Conservation (phyloP, 2,329 filamentous ascomycete species). For the Monosporascus sp. region DNA sequence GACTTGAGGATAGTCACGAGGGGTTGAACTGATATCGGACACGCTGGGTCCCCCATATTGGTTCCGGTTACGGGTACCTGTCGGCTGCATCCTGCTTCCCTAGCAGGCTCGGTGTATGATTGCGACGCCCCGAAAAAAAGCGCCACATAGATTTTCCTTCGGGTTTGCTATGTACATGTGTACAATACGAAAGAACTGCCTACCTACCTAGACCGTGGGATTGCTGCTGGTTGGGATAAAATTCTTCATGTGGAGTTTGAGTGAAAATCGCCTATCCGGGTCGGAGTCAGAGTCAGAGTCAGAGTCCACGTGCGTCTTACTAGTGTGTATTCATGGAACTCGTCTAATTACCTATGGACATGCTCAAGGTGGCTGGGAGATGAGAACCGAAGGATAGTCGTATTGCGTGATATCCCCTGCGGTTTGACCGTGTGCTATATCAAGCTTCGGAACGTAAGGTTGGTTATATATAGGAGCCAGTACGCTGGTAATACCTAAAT, state of each 20-base stretch:
- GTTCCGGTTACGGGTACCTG: background rate
- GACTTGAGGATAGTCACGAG: constrained; percentile 12
- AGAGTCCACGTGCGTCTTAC: too few species aligned
- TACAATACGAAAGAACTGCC: constrained; percentile 26
- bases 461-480: too few species aligned
- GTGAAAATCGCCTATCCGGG: too few species aligned
- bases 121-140: constrained; percentile 18
- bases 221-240: constrained; percentile 5
- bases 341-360: too few species aligned
- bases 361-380: too few species aligned
- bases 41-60: background rate
- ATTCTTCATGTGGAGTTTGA: constrained; percentile 5
- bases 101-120: constrained; percentile 18
- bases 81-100: background rate
- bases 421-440: too few species aligned
- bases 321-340: too few species aligned
- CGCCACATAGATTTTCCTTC: constrained; percentile 27
- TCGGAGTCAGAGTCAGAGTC: too few species aligned
- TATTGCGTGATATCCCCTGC: too few species aligned
- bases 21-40: constrained; percentile 1
- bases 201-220: constrained; percentile 15
- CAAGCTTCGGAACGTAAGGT: too few species aligned
- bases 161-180: constrained; percentile 27
- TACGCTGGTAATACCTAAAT: too few species aligned
- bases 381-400: too few species aligned